Evolutionary conservation across 2,329 filamentous ascomycete genomes (phyloP), one percentile per base, ranked within the genome.

Genomic region (Dactylellina sp.): DNA sequence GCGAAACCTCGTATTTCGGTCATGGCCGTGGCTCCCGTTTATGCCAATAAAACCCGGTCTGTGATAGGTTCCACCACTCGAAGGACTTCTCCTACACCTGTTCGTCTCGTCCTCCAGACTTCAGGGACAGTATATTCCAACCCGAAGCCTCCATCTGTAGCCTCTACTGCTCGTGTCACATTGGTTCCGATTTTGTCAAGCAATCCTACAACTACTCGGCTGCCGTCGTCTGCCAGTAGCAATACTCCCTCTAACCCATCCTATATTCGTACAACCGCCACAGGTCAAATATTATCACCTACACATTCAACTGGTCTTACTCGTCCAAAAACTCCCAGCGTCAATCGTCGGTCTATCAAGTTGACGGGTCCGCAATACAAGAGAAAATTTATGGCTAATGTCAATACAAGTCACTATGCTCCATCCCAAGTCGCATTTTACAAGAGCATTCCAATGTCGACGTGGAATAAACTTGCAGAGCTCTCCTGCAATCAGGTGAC

Each of bases 401-500:
- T 53, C 2, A 53, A 32, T 5, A 60, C 18, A 24, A 52, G 42
- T 18, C 20, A 22, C 6, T 68, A 68, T 11, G 53, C 63, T 2
- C 22, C 63, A 4, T 44, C 63, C n/a, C 63, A 68, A 16, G 46
- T 68, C 0, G 24, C 47, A 25, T 68, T 68, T 18, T 60, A 68
- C 49, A 68, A 40, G n/a, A 60, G 63, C 28, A 68, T 68, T 20
- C 63, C 53, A 12, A 32, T 52, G 24, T 25, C 53, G 1, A 35
- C 28, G 22, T 68, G 63, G 53, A 24, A 68, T 37, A 68, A 37
- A 20, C 53, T 68, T 18, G 63, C 63, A 16, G 63, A 68, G 35
- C 28, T 68, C 28, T 52, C 53, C 24, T 68, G 63, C 25, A 57
- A 40, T 11, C 44, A 40, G 22, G 61, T 65, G 20, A 66, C 37